phyloP scores from a whole-genome alignment of 495 filamentous ascomycete genomes.

The Durotheca rogersii region DNA sequence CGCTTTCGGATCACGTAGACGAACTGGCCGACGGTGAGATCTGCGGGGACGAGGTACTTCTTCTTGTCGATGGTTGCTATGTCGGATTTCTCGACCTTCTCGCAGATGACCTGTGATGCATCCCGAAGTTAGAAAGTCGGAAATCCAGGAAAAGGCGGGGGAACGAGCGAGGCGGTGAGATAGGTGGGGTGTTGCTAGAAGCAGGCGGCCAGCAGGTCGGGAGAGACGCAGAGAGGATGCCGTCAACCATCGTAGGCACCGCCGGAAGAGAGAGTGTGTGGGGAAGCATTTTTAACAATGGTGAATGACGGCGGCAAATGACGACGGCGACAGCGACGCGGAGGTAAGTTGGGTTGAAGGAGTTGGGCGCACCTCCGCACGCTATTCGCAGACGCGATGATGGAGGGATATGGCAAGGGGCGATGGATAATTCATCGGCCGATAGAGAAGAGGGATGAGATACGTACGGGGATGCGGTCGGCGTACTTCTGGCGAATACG shows the following conservation, averaged over 20 bases:
- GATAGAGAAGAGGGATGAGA: constrained; percentile 2
- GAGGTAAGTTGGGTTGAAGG: constrained; percentile 3
- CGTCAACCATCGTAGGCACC: too few relatives aligned
- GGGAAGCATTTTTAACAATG: not conserved
- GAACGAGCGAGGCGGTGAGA: constrained; percentile 19
- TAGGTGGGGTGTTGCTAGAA: too few relatives aligned
- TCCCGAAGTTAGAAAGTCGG: too few relatives aligned
- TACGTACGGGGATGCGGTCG: constrained; percentile 94
- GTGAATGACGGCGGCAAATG: not conserved
- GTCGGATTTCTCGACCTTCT: constrained; percentile 98
- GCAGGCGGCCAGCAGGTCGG: too few relatives aligned
- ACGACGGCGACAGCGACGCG: constrained; percentile 15
- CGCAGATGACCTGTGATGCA: constrained; percentile 98
- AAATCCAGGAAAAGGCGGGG: not conserved
- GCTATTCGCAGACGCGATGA: too few relatives aligned
- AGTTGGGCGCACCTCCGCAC: too few relatives aligned
- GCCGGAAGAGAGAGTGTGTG: constrained; percentile 1
- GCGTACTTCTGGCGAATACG: constrained; percentile 98
- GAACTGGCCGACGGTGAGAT: constrained; percentile 98
- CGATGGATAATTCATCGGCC: not conserved
- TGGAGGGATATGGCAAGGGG: too few relatives aligned
- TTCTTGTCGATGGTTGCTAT: constrained; percentile 99
- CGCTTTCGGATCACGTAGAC: constrained; percentile 99
- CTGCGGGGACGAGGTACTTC: constrained; percentile 98
- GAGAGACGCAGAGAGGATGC: too few relatives aligned